Evolutionary conservation across 352 stramenopile species (phyloP).

Genomic region (Globisporangium recalcitrans): DNA sequence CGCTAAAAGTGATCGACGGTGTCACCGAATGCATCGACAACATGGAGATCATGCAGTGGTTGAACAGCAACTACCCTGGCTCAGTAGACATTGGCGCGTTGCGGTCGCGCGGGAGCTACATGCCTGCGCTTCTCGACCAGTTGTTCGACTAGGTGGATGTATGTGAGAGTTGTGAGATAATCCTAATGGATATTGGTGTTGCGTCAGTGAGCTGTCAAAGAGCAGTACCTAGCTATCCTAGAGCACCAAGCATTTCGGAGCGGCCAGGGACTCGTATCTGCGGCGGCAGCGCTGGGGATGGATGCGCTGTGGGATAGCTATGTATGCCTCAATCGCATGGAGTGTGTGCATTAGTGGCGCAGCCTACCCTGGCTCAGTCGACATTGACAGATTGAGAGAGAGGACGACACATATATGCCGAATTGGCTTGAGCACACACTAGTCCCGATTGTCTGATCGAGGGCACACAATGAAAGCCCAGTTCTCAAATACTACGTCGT

Average conservation of each 20-base stretch:
- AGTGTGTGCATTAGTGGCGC: conserved; percentile 1
- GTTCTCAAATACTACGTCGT: too few relatives aligned
- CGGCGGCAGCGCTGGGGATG: too few relatives aligned
- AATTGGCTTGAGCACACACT: not conserved
- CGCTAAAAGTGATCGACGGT: not conserved
- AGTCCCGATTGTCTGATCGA: too few relatives aligned
- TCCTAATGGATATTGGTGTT: too few relatives aligned
- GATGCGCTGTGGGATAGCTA: not conserved
- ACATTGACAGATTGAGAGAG: not conserved
- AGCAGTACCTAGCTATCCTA: too few relatives aligned
- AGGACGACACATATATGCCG: not conserved
- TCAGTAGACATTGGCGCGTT: not conserved
- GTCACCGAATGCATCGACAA: not conserved
- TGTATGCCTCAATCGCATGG: not conserved
- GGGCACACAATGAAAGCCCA: too few relatives aligned
- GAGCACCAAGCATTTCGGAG: too few relatives aligned
- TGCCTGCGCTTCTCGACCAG: not conserved
- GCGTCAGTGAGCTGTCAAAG: too few relatives aligned
- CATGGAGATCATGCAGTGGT: not conserved
- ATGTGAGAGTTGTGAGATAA: too few relatives aligned
- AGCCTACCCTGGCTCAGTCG: not conserved
- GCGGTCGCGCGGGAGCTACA: not conserved
- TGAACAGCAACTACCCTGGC: not conserved
- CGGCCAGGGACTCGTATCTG: too few relatives aligned
- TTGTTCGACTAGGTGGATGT: not conserved